A percentile compares a stretch with the other conserved stretches of the same genome.
Conservation (phyloP, 768 basidiomycete species). For the Rhodosporidiobolus sp. region DNA sequence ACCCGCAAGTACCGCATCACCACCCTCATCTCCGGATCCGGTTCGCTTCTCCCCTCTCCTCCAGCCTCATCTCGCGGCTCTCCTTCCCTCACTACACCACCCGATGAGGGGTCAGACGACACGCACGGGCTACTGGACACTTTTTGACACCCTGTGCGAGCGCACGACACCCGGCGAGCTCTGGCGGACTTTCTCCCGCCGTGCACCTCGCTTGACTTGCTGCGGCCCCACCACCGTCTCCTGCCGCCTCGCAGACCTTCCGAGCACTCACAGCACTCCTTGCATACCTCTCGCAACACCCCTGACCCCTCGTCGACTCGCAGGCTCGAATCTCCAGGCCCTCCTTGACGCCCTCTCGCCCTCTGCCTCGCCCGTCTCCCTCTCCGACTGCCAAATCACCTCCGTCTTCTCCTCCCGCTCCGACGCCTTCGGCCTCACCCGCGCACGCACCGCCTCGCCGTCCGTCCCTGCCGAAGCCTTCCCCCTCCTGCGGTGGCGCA, state of each 20-base stretch:
- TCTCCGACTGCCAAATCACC: conserved; percentile 67
- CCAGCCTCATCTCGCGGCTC: no score
- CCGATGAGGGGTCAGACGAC: no score
- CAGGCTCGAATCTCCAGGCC: conserved; percentile 96
- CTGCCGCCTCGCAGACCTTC: not conserved
- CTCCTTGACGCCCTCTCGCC: conserved; percentile 73
- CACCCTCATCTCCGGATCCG: conserved; percentile 67
- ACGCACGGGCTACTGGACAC: no score
- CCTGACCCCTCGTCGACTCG: not conserved
- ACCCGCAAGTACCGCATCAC: conserved; percentile 47
- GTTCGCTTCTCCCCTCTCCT: conserved; percentile 46
- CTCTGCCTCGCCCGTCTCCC: conserved; percentile 60
- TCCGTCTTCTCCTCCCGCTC: conserved; percentile 90
- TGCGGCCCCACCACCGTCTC: no score
- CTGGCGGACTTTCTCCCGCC: no score
- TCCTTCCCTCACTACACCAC: no score
- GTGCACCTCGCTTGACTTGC: no score
- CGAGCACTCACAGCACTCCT: not conserved
- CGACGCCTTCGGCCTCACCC: conserved; percentile 78
- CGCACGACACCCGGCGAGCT: no score
- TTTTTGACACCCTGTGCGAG: no score
- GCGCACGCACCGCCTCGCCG: conserved; percentile 62
- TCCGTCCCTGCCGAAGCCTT: conserved; percentile 79
- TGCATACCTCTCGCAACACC: not conserved
- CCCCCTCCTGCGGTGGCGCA: conserved; percentile 78